Conservation (phyloP, 148 eudicot species). For the Rhododendron griersonianum region DNA sequence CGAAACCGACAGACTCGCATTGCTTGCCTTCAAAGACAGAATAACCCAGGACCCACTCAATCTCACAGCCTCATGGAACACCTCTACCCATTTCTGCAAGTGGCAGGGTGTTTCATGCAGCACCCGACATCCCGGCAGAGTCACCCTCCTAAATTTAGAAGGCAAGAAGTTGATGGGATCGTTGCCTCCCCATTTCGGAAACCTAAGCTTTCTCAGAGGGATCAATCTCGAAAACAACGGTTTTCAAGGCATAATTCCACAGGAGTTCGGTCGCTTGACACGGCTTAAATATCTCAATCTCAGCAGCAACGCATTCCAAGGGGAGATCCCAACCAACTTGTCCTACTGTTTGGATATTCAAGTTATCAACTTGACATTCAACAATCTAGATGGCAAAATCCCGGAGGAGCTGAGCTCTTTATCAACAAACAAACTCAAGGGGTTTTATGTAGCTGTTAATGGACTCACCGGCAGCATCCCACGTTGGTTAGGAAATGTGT, state of each 20-base stretch:
- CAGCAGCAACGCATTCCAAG: neutral
- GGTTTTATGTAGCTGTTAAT: neutral
- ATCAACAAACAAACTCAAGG: slow-evolving; percentile 1
- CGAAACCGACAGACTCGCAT: neutral
- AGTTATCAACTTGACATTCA: neutral
- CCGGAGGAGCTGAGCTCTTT: neutral
- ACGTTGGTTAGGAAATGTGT: neutral
- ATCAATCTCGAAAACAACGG: neutral
- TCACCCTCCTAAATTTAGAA: neutral
- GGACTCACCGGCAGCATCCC: neutral
- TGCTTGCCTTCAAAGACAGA: neutral
- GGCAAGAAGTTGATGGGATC: neutral
- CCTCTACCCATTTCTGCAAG: neutral
- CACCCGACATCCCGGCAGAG: slow-evolving; percentile 1
- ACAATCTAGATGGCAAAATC: neutral
- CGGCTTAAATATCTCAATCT: slow-evolving; percentile 3
- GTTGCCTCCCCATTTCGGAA: neutral
- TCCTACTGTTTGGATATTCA: neutral
- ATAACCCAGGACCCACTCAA: slow-evolving; percentile 4
- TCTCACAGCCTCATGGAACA: slow-evolving; percentile 9
- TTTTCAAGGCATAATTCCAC: slow-evolving; percentile 8
- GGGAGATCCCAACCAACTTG: slow-evolving; percentile 8
- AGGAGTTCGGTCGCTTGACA: neutral
- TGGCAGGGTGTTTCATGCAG: slow-evolving; percentile 17
- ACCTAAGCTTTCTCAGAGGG: neutral